Conservation (phyloP, 2,329 filamentous ascomycete genomes). For the Aspergillus piperis region DNA sequence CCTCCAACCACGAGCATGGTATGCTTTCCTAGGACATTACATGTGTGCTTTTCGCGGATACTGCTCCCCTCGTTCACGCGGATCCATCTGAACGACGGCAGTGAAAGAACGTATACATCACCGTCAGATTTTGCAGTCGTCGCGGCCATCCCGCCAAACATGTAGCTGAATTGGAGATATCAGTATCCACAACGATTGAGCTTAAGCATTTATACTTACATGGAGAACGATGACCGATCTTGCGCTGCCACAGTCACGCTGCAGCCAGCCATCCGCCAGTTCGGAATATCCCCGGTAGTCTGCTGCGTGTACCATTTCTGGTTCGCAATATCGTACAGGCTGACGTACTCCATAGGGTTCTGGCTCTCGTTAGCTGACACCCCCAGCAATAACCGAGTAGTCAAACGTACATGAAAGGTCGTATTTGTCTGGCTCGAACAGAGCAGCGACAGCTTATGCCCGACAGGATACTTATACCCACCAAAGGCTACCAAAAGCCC, state of each 20-base stretch:
- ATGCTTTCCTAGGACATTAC: neutral
- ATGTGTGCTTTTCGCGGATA: slow-evolving; percentile 9
- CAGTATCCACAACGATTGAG: neutral
- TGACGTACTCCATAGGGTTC: slow-evolving; percentile 14
- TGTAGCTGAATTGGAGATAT: neutral
- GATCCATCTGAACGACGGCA: slow-evolving; percentile 14
- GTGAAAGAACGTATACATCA: slow-evolving; percentile 14
- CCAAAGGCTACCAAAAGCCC: slow-evolving; percentile 13
- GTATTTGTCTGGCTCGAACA: neutral
- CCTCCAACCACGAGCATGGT: slow-evolving; percentile 12
- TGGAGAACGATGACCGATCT: slow-evolving; percentile 12
- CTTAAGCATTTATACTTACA: neutral
- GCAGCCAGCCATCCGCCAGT: slow-evolving; percentile 15
- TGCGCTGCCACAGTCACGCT: slow-evolving; percentile 4
- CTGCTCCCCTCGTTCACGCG: slow-evolving; percentile 5
- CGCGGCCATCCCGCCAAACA: slow-evolving; percentile 11
- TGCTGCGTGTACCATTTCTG: slow-evolving; percentile 11
- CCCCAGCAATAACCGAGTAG: too few species aligned
- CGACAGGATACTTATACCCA: slow-evolving; percentile 12
- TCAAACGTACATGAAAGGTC: neutral
- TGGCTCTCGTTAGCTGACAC: neutral
- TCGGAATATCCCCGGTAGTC: slow-evolving; percentile 11
- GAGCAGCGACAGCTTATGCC: slow-evolving; percentile 2
- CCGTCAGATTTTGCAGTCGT: slow-evolving; percentile 3
- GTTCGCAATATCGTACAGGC: slow-evolving; percentile 11